Conservation (phyloP, 805 yeast genomes). For the Novakomyces olei region DNA sequence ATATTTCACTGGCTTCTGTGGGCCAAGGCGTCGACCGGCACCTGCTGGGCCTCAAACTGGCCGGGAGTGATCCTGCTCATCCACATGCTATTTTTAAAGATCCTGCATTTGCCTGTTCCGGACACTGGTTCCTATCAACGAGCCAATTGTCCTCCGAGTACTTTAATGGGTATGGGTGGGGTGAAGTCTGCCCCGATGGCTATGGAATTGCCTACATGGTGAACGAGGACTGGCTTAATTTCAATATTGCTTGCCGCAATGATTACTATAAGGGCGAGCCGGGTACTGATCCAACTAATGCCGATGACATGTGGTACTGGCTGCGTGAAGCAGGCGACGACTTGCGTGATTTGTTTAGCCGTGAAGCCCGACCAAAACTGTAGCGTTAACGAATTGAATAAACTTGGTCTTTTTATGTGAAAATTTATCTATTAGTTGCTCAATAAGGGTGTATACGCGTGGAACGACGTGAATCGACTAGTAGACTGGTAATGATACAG, state of each 20-base stretch:
- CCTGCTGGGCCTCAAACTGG: conserved; percentile 64
- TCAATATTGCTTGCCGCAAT: conserved; percentile 60
- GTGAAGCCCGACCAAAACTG: no score
- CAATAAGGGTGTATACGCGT: no score
- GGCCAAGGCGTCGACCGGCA: conserved; percentile 91
- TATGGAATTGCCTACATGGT: conserved; percentile 87
- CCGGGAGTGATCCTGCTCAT: conserved; percentile 34
- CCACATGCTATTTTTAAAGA: conserved; percentile 50
- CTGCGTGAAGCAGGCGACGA: conserved; percentile 64
- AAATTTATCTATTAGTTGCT: no score
- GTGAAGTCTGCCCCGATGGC: conserved; percentile 86
- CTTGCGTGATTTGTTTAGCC: conserved; percentile 37
- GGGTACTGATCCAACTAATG: no score
- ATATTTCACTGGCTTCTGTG: conserved; percentile 52
- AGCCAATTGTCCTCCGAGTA: conserved; percentile 70
- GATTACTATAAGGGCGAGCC: conserved; percentile 22
- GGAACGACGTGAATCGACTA: no score
- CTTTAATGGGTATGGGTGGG: conserved; percentile 88
- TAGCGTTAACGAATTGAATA: no score
- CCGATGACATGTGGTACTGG: conserved; percentile 46
- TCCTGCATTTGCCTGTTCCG: conserved; percentile 52
- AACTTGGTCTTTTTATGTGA: no score
- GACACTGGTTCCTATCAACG: conserved; percentile 70
- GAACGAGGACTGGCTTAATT: conserved; percentile 62
- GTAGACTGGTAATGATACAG: no score